Evolutionary conservation across 129 eudicot species (phyloP).

Genomic region (Escallonia herrerae): DNA sequence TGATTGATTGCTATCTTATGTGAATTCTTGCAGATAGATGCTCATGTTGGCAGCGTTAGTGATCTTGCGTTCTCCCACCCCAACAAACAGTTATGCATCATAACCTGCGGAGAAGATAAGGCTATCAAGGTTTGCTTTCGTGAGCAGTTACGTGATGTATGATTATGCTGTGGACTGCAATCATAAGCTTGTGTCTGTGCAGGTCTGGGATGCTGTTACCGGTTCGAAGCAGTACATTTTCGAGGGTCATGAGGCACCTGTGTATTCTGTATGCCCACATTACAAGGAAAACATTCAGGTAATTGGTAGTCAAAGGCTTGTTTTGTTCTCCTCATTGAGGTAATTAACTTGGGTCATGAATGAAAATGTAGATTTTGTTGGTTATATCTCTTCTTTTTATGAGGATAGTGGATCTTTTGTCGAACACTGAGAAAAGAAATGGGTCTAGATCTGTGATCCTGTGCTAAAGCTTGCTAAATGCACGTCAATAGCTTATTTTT

Average conservation of each 20-base stretch:
- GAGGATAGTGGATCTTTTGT: no score
- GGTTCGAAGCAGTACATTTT: conserved; percentile 31
- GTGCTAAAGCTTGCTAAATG: no score
- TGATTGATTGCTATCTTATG: not conserved
- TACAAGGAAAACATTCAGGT: conserved; percentile 30
- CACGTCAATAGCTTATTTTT: no score
- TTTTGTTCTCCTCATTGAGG: not conserved
- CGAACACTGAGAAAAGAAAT: no score
- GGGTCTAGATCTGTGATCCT: no score
- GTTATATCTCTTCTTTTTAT: no score
- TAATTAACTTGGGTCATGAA: not conserved
- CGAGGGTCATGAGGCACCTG: conserved; percentile 51
- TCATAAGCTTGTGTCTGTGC: conserved; percentile 14
- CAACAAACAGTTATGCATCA: conserved; percentile 28
- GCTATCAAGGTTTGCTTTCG: conserved; percentile 41
- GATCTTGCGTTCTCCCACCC: conserved; percentile 51
- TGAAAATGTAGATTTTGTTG: no score
- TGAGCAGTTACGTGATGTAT: conserved; percentile 3
- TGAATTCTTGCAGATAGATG: conserved; percentile 33
- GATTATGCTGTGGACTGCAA: not conserved
- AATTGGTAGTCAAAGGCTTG: not conserved
- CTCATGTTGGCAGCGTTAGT: conserved; percentile 55
- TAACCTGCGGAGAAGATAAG: conserved; percentile 78
- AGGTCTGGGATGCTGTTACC: conserved; percentile 48
- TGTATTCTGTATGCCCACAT: conserved; percentile 46